These are phyloP conservation scores for Mucor irregularis DNA, from an alignment of 371 early-diverging fungal species.

Conservation along the genomic window DNA sequence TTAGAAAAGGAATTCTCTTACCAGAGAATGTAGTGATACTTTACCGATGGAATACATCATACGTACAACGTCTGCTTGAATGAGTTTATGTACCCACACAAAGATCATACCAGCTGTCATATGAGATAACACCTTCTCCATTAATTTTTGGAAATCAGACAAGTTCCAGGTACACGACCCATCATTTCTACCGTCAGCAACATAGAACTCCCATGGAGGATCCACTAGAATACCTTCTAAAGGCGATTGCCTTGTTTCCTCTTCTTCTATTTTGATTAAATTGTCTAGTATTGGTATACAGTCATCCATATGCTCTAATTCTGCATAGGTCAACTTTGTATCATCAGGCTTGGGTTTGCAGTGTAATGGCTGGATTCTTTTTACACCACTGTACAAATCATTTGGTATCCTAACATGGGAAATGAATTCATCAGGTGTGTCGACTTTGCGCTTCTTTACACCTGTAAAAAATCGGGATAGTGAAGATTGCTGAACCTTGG, in stretches of 20 bases:
- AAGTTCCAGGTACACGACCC: constrained; percentile 46
- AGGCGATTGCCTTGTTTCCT: constrained; percentile 3
- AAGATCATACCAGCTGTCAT: constrained; percentile 63
- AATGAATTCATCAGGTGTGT: constrained; percentile 51
- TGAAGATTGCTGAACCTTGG: constrained; percentile 28
- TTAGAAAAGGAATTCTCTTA: neutral
- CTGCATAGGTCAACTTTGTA: constrained; percentile 5
- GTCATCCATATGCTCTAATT: constrained; percentile 31
- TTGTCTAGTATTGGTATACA: constrained; percentile 24
- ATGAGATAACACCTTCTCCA: constrained; percentile 46
- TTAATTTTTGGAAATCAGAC: constrained; percentile 32
- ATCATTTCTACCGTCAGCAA: constrained; percentile 56
- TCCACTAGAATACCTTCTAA: constrained; percentile 63
- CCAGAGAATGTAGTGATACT: neutral
- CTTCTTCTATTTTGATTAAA: constrained; percentile 1
- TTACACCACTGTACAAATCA: constrained; percentile 45
- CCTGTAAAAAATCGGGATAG: constrained; percentile 46
- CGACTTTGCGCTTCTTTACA: constrained; percentile 38
- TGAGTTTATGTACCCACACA: constrained; percentile 64
- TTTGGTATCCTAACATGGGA: constrained; percentile 41
- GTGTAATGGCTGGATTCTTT: constrained; percentile 27
- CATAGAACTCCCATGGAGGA: constrained; percentile 66
- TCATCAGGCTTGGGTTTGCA: neutral
- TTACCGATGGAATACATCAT: constrained; percentile 59
- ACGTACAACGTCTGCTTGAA: constrained; percentile 59